phyloP scores from a whole-genome alignment of 1,139 yeast genomes.

The Suhomyces panamericanus region DNA sequence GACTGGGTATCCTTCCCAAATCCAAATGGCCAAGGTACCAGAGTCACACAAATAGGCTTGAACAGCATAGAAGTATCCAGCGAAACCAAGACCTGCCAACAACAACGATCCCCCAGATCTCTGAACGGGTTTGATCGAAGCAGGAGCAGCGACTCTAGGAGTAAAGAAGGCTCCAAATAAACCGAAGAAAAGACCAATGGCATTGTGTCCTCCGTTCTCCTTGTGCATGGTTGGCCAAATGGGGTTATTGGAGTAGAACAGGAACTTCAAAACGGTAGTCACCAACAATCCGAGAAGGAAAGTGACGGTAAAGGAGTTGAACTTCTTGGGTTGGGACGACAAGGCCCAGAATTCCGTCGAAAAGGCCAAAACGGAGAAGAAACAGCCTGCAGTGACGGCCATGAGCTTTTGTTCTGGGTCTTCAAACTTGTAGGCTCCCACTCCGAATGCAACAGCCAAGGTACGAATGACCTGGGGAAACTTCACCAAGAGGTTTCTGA shows the following conservation, averaged over 20 bases:
- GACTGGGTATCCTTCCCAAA: constrained; percentile 91
- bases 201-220: constrained; percentile 84
- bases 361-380: constrained; percentile 61
- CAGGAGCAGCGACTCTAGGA: constrained; percentile 17
- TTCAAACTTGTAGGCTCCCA: constrained; percentile 70
- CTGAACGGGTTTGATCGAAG: constrained; percentile 15
- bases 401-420: constrained; percentile 72
- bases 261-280: constrained; percentile 73
- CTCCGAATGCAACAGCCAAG: constrained; percentile 63
- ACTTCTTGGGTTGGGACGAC: constrained; percentile 41
- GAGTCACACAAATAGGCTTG: constrained; percentile 81
- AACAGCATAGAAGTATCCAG: constrained; percentile 69
- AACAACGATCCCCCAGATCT: constrained; percentile 41
- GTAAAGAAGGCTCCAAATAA: constrained; percentile 61
- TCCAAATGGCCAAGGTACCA: constrained; percentile 83
- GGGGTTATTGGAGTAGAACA: constrained; percentile 84
- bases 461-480: constrained; percentile 52
- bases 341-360: constrained; percentile 58
- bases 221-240: constrained; percentile 93
- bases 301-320: constrained; percentile 57
- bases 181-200: constrained; percentile 67
- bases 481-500: constrained; percentile 40
- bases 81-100: constrained; percentile 69
- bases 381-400: constrained; percentile 65
- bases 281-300: constrained; percentile 71